These are phyloP conservation scores for Trypanosoma vivax DNA, from an alignment of 208 protist species.

Conservation along the genomic window DNA sequence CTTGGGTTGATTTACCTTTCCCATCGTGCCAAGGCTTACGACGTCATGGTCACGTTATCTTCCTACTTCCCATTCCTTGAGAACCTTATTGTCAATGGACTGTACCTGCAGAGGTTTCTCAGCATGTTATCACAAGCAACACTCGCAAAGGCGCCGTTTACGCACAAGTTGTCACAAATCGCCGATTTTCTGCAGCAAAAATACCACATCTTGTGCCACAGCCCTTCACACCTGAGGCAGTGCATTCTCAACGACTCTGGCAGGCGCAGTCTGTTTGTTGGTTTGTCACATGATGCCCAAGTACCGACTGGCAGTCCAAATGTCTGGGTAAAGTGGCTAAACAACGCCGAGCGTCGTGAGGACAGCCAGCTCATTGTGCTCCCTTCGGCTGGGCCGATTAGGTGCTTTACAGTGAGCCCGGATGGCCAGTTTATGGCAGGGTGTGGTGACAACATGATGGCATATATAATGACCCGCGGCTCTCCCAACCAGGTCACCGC, in stretches of 20 bases:
- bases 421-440: slow-evolving; percentile 50
- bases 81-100: slow-evolving; percentile 25
- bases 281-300: neutral
- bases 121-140: slow-evolving; percentile 34
- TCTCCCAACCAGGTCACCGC: slow-evolving; percentile 22
- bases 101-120: slow-evolving; percentile 42
- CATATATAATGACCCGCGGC: slow-evolving; percentile 30
- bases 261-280: neutral
- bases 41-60: slow-evolving; percentile 35
- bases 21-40: slow-evolving; percentile 39
- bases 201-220: slow-evolving; percentile 47
- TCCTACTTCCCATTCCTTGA: slow-evolving; percentile 75
- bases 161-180: slow-evolving; percentile 26
- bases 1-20: slow-evolving; percentile 59
- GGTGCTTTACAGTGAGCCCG: slow-evolving; percentile 40
- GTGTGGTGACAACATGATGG: slow-evolving; percentile 40
- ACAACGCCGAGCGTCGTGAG: slow-evolving; percentile 48
- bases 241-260: slow-evolving; percentile 50
- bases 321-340: slow-evolving; percentile 64
- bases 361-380: slow-evolving; percentile 27
- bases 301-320: neutral
- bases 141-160: slow-evolving; percentile 8
- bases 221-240: slow-evolving; percentile 59
- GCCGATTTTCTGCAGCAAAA: slow-evolving; percentile 45
- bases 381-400: slow-evolving; percentile 34